These are phyloP conservation scores for Lactifluus pinguis DNA, from an alignment of 768 basidiomycete genomes.

Conservation along the genomic window DNA sequence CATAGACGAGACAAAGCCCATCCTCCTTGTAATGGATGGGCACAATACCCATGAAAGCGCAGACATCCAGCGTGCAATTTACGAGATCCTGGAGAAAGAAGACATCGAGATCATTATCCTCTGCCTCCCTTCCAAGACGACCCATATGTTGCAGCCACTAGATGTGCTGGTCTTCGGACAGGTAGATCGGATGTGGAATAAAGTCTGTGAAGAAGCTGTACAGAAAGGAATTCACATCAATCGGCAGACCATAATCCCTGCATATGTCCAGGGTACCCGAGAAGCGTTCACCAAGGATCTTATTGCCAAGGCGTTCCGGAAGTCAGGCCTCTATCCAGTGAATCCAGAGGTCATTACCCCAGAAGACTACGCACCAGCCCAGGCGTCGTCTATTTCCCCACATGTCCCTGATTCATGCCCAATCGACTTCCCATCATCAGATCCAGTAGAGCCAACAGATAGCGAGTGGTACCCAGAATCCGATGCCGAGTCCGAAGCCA, in stretches of 20 bases:
- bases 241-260: not conserved
- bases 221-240: not conserved
- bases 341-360: not conserved
- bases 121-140: not conserved
- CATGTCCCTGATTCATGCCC: not conserved
- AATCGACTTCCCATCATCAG: not conserved
- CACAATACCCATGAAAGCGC: not conserved
- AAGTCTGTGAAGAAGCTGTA: rapidly evolving
- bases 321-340: not conserved
- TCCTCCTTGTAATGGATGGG: not conserved
- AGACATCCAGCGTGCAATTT: not conserved
- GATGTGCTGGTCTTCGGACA: not conserved
- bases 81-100: not conserved
- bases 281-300: not conserved
- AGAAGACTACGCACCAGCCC: not conserved
- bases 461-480: too few relatives aligned
- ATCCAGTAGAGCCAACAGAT: not conserved
- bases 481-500: too few relatives aligned
- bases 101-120: not conserved
- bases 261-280: not conserved
- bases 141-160: not conserved
- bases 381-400: not conserved
- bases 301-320: not conserved
- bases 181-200: not conserved
- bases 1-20: not conserved